Percentiles rank a stretch among this genome's conserved stretches.
phyloP scores from a whole-genome alignment of 164 flowering plant species.

The Macadamia tetraphylla region DNA sequence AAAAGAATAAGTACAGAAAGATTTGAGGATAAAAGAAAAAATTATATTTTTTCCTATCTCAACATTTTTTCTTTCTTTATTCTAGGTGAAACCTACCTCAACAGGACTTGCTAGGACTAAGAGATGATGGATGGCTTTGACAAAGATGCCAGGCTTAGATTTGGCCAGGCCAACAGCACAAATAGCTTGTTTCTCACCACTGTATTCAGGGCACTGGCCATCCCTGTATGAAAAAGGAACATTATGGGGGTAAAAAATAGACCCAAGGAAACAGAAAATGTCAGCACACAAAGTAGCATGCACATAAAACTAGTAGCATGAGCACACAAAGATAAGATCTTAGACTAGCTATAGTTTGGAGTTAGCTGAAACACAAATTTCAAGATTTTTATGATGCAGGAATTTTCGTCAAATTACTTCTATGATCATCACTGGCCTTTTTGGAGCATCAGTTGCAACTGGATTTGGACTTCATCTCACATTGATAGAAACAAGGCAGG shows the following conservation, averaged over 20 bases:
- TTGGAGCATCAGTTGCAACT: too few species aligned
- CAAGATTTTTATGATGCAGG: too few species aligned
- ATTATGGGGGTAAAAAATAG: not conserved
- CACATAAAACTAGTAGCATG: too few species aligned
- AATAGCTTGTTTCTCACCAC: constrained; percentile 91
- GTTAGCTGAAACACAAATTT: too few species aligned
- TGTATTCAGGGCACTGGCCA: constrained; percentile 93
- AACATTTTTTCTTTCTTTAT: too few species aligned
- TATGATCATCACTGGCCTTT: too few species aligned
- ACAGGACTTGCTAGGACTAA: constrained; percentile 84
- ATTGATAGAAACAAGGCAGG: too few species aligned
- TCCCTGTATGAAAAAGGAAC: constrained; percentile 44
- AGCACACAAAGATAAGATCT: too few species aligned
- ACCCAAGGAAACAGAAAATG: not conserved
- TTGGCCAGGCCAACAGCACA: constrained; percentile 94
- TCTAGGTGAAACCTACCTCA: constrained; percentile 42
- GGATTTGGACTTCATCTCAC: too few species aligned
- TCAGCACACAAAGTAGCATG: not conserved
- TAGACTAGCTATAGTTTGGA: too few species aligned
- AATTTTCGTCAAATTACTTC: too few species aligned
- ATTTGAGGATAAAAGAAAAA: not conserved
- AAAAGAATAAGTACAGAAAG: not conserved
- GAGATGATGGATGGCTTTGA: constrained; percentile 91
- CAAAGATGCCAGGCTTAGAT: constrained; percentile 75
- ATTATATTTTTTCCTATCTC: not conserved